A percentile compares a stretch with the other conserved stretches of the same genome.
These are phyloP conservation scores for Lepidium didymum DNA, from an alignment of 345 rosid genomes.

Conservation along the genomic window DNA sequence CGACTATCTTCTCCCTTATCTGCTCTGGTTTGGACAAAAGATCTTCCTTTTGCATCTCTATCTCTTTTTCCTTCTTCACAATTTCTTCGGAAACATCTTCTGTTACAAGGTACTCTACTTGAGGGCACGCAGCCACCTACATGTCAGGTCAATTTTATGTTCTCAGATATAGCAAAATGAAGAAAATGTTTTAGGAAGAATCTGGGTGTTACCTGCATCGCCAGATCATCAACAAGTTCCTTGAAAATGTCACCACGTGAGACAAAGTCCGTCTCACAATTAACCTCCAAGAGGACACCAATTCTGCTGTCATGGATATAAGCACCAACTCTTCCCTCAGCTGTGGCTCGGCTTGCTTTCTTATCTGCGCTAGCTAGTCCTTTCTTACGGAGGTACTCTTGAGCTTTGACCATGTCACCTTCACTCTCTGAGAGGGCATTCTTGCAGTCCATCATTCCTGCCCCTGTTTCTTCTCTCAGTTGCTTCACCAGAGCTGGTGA, in stretches of 20 bases:
- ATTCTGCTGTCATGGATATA: constrained; percentile 96
- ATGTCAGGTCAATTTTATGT: background rate
- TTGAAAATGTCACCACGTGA: constrained; percentile 93
- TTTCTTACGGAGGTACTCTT: constrained; percentile 86
- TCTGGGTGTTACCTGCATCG: constrained; percentile 54
- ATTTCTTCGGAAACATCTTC: constrained; percentile 82
- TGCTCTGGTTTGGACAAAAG: constrained; percentile 87
- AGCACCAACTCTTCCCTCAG: constrained; percentile 92
- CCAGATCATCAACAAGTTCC: constrained; percentile 84
- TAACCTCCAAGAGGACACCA: constrained; percentile 87
- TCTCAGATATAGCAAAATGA: background rate
- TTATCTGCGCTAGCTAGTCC: constrained; percentile 93
- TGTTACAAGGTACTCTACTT: constrained; percentile 68
- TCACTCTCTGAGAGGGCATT: constrained; percentile 74
- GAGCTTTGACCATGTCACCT: constrained; percentile 84
- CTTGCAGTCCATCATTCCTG: constrained; percentile 99
- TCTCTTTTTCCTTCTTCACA: constrained; percentile 75
- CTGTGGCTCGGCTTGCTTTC: constrained; percentile 83
- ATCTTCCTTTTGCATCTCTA: constrained; percentile 98
- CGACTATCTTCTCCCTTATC: constrained; percentile 79
- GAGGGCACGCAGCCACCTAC: constrained; percentile 84
- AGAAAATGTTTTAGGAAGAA: background rate
- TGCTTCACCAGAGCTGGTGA: constrained; percentile 90
- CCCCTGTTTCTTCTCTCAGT: constrained; percentile 95
- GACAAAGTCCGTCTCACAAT: constrained; percentile 95